Evolutionary conservation across 495 filamentous ascomycete species (phyloP).

Genomic region (Aspergillus hancockii): DNA sequence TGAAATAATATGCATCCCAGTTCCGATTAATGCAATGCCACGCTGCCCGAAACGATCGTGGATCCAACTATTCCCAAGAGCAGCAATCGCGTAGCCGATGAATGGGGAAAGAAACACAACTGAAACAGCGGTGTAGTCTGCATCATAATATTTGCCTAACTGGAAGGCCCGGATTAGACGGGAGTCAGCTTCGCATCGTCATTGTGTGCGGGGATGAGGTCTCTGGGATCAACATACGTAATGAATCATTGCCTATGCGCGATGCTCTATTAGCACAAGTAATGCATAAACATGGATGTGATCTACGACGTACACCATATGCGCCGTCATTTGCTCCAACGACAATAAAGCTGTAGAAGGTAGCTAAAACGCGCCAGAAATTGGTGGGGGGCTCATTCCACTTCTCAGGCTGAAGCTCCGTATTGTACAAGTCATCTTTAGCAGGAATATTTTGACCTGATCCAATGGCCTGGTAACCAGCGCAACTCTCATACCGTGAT

Average conservation of each 20-base stretch:
- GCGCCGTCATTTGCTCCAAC: slow-evolving; percentile 78
- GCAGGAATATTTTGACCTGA: not conserved
- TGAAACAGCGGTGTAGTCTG: slow-evolving; percentile 55
- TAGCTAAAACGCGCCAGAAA: slow-evolving; percentile 1
- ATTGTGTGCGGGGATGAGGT: not conserved
- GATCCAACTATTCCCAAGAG: slow-evolving; percentile 52
- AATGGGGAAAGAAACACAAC: slow-evolving; percentile 62
- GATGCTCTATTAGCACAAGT: not conserved
- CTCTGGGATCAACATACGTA: slow-evolving; percentile 23
- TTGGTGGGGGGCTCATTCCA: slow-evolving; percentile 7
- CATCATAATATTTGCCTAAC: slow-evolving; percentile 57
- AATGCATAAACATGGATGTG: not conserved
- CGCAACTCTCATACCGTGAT: not conserved
- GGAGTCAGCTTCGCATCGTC: not conserved
- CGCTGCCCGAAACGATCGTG: slow-evolving; percentile 65
- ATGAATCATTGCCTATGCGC: slow-evolving; percentile 45
- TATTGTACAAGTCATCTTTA: not conserved
- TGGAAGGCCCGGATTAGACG: slow-evolving; percentile 15
- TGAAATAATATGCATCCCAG: slow-evolving; percentile 60
- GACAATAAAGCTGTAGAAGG: slow-evolving; percentile 42
- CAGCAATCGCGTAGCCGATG: slow-evolving; percentile 53
- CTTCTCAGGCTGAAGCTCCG: slow-evolving; percentile 3
- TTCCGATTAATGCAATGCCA: slow-evolving; percentile 67
- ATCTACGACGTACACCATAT: slow-evolving; percentile 46
- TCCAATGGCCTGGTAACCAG: not conserved